Evolutionary conservation across 2,329 filamentous ascomycete species (phyloP).

Genomic region (Fusarium acutatum): DNA sequence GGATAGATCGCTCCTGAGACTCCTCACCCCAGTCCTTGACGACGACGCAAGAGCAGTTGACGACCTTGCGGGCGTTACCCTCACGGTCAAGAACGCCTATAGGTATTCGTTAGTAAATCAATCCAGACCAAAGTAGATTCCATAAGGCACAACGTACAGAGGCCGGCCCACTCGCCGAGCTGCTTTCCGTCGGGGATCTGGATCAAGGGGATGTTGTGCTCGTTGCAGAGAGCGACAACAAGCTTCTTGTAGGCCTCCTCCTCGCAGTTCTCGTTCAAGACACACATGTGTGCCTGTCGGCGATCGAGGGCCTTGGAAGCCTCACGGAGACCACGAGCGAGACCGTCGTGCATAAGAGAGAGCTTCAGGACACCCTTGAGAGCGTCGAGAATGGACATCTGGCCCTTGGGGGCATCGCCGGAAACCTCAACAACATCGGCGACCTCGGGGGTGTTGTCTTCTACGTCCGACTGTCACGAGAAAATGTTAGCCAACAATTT

Average conservation of each 20-base stretch:
- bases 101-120: constrained; percentile 43
- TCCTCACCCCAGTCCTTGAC: constrained; percentile 99
- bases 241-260: constrained; percentile 99
- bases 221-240: constrained; percentile 96
- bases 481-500: constrained; percentile 31
- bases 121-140: neutral
- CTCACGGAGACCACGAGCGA: constrained; percentile 97
- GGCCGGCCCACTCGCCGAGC: constrained; percentile 99
- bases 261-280: constrained; percentile 99
- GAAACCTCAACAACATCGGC: constrained; percentile 93
- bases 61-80: constrained; percentile 99
- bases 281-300: constrained; percentile 99
- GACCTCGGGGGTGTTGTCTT: constrained; percentile 94
- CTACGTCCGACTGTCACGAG: constrained; percentile 91
- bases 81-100: constrained; percentile 97
- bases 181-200: constrained; percentile 99
- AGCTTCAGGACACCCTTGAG: constrained; percentile 99
- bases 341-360: constrained; percentile 98
- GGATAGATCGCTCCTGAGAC: constrained; percentile 97
- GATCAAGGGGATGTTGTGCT: constrained; percentile 99
- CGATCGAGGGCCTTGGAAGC: constrained; percentile 98
- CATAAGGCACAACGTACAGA: constrained; percentile 75
- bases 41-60: constrained; percentile 99
- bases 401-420: constrained; percentile 88
- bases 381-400: constrained; percentile 98